These are phyloP conservation scores for Dionaea muscipula DNA, from an alignment of 179 eudicot species.

Conservation along the genomic window DNA sequence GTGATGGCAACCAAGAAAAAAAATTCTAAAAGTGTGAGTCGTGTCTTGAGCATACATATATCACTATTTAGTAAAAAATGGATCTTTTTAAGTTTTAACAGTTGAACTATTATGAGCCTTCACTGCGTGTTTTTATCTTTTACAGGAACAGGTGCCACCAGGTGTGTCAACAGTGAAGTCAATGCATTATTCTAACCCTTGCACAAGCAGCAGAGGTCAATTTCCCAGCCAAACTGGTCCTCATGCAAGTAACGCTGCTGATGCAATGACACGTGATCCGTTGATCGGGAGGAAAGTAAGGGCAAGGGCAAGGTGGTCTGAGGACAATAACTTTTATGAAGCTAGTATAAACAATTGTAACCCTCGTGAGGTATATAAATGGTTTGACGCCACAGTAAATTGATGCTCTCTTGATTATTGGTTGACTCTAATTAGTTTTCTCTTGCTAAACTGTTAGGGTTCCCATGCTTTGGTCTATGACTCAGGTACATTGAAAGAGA, in stretches of 20 bases:
- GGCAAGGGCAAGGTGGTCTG: conserved; percentile 73
- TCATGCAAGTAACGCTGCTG: conserved; percentile 24
- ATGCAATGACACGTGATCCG: conserved; percentile 28
- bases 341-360: conserved; percentile 53
- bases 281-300: conserved; percentile 58
- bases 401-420: neutral
- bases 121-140: neutral
- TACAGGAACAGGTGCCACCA: conserved; percentile 26
- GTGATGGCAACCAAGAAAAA: conserved; percentile 32
- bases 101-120: conserved; percentile 5
- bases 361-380: conserved; percentile 30
- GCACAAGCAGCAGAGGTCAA: conserved; percentile 44
- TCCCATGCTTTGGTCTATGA: conserved; percentile 65
- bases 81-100: too few species aligned
- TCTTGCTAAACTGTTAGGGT: conserved; percentile 28
- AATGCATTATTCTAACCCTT: conserved; percentile 32
- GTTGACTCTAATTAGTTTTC: neutral
- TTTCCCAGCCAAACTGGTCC: conserved; percentile 32
- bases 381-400: neutral
- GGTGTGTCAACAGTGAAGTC: conserved; percentile 26
- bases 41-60: neutral
- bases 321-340: conserved; percentile 63
- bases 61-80: too few species aligned
- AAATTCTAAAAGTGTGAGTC: conserved; percentile 45
- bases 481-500: conserved; percentile 42